phyloP scores from a whole-genome alignment of 2,329 filamentous ascomycete genomes.

The Monosporascus cannonballus region DNA sequence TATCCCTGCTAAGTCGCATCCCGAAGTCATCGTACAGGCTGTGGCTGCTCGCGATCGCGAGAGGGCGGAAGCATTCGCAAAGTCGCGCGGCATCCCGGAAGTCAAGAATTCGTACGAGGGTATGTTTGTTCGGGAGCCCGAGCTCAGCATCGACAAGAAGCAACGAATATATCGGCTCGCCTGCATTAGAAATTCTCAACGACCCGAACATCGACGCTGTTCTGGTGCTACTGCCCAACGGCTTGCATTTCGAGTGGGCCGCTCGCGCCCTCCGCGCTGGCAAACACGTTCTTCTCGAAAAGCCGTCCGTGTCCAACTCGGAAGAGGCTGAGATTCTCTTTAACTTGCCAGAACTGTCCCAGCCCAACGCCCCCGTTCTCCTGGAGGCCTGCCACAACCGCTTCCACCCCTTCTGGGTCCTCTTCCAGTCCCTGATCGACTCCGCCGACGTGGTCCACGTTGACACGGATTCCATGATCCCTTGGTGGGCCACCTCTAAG shows the following conservation, averaged over 20 bases:
- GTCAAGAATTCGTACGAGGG: background rate
- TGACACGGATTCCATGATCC: slow-evolving; percentile 14
- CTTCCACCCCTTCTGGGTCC: slow-evolving; percentile 32
- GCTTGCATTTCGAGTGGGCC: slow-evolving; percentile 30
- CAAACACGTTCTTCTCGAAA: slow-evolving; percentile 42
- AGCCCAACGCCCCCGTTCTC: slow-evolving; percentile 27
- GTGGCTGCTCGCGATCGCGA: background rate
- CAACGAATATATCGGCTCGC: slow-evolving; percentile 24
- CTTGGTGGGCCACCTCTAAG: slow-evolving; percentile 13
- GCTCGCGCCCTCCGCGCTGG: slow-evolving; percentile 30
- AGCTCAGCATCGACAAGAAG: slow-evolving; percentile 28
- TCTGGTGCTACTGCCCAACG: slow-evolving; percentile 34
- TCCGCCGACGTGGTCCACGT: slow-evolving; percentile 21
- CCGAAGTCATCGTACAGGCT: background rate
- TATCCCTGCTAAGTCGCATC: slow-evolving; percentile 15
- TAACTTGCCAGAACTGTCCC: slow-evolving; percentile 19
- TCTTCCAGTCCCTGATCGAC: slow-evolving; percentile 25
- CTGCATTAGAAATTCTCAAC: slow-evolving; percentile 18
- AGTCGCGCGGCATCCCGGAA: background rate
- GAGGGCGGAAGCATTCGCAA: background rate
- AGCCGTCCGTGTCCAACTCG: slow-evolving; percentile 32
- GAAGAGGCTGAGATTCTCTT: slow-evolving; percentile 29
- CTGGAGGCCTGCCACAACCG: slow-evolving; percentile 38
- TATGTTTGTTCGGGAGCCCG: background rate
- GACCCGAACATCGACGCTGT: slow-evolving; percentile 32